Evolutionary conservation across 2,329 filamentous ascomycete species (phyloP).

Genomic region (Leptodontidium sp.): DNA sequence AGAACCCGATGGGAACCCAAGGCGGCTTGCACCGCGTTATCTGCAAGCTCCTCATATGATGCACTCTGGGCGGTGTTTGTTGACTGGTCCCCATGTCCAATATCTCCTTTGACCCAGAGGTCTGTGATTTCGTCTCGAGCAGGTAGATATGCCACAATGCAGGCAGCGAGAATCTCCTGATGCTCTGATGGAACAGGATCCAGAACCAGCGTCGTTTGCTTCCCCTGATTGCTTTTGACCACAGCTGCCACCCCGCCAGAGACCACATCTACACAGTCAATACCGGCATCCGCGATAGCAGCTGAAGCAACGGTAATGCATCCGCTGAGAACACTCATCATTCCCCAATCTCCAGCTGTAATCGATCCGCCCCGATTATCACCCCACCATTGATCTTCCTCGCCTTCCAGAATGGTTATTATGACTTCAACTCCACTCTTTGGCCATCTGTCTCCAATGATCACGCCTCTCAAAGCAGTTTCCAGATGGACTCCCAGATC

Average conservation of each 20-base stretch:
- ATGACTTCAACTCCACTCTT: slow-evolving; percentile 97
- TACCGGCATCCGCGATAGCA: slow-evolving; percentile 91
- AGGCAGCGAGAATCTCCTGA: slow-evolving; percentile 78
- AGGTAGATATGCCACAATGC: slow-evolving; percentile 89
- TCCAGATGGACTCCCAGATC: slow-evolving; percentile 92
- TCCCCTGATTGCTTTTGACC: slow-evolving; percentile 54
- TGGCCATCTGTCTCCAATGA: slow-evolving; percentile 96
- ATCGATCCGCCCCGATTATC: slow-evolving; percentile 58
- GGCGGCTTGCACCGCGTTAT: slow-evolving; percentile 70
- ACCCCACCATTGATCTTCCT: slow-evolving; percentile 78
- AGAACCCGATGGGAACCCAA: slow-evolving; percentile 65
- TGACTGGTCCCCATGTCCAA: slow-evolving; percentile 49
- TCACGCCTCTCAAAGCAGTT: slow-evolving; percentile 85
- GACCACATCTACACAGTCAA: slow-evolving; percentile 93
- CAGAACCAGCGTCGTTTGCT: slow-evolving; percentile 63
- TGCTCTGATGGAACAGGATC: slow-evolving; percentile 88
- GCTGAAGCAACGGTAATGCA: slow-evolving; percentile 95
- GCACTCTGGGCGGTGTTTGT: slow-evolving; percentile 45
- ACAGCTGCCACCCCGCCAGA: slow-evolving; percentile 89
- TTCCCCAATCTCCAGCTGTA: slow-evolving; percentile 76
- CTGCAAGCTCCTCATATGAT: slow-evolving; percentile 62
- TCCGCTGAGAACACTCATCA: slow-evolving; percentile 90
- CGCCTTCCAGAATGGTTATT: slow-evolving; percentile 90
- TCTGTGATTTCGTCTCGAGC: slow-evolving; percentile 91
- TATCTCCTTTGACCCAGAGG: slow-evolving; percentile 87